Base-by-base conservation (phyloP, 345 rosid genomes). In the Gossypium thurberi region DNA sequence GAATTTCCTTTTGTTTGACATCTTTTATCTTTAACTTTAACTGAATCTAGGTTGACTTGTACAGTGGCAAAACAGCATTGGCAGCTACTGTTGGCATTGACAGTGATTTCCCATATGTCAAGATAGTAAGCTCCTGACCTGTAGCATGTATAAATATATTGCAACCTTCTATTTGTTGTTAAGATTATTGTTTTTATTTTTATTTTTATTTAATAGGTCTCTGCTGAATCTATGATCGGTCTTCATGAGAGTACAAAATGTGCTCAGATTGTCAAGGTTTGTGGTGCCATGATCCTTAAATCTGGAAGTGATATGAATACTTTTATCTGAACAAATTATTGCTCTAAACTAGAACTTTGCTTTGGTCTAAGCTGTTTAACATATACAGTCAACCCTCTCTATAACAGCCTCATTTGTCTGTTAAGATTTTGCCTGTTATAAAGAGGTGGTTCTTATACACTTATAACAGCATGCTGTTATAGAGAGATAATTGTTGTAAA, bases 181-280 rank as follows among this genome's bases (percentile, higher is more conserved):
- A 20, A 51, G 43, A 37, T 74, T 28, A 17, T 65, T 21, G 10
- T 56, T 73, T 55, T 9, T 20, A n/a, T 21, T 67, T 1, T 33
- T 1, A 33, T 1, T 23, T 14, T 28, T 17, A 37, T 74, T n/a
- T 68, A 74, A 68, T 79, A 96, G 98, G 78, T 96, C 75, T 96
- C 98, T 10, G 97, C 97, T 40, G 99, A 96, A 85, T 26, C 97
- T 20, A 93, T 96, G 99, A 86, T 91, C 75, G 98, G 98, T 75
- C 93, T 96, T 77, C 94, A 88, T 43, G 98, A 93, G 88, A 91
- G 97, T 88, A 90, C 97, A 59, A 96, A 96, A 80, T 93, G 98
- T 79, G 90, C 95, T 50, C 96, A 87, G 47, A 96, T 93, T 74
- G 89, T 87, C 78, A 96, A 96, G 98, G 99, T 95, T 53, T 74